Conservation (phyloP, 441 rosid species). For the Breynia disticha region DNA sequence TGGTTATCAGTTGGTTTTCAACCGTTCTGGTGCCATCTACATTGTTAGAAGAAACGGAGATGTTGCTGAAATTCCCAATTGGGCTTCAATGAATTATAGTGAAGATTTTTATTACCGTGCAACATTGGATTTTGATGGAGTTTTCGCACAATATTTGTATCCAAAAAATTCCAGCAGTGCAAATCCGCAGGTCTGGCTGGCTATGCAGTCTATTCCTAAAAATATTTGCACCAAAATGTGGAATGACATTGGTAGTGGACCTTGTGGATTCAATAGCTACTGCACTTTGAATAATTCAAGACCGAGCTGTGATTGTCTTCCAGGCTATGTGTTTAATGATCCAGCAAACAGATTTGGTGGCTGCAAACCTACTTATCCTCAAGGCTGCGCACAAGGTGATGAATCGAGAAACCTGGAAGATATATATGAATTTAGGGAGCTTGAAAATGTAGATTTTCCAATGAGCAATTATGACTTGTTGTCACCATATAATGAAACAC, state of each 20-base stretch:
- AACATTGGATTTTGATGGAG: conserved; percentile 26
- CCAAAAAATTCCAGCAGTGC: conserved; percentile 13
- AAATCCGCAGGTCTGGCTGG: conserved; percentile 5
- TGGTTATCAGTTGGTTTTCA: no score
- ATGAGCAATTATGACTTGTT: neutral
- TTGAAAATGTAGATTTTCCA: neutral
- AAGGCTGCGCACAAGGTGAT: neutral
- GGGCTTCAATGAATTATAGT: neutral
- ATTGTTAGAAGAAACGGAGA: no score
- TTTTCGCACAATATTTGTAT: conserved; percentile 19
- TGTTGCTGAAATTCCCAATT: neutral
- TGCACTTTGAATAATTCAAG: conserved; percentile 14
- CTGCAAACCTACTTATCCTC: neutral
- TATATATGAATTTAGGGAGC: neutral
- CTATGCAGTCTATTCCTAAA: conserved; percentile 6
- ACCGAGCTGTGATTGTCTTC: neutral
- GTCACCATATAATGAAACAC: neutral
- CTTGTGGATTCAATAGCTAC: conserved; percentile 34
- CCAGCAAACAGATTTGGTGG: neutral
- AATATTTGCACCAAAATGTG: conserved; percentile 14
- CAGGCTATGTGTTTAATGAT: neutral
- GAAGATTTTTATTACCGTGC: conserved; percentile 24
- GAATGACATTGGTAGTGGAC: conserved; percentile 16
- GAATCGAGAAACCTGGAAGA: neutral
- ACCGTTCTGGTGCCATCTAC: no score